Base-by-base conservation (phyloP, 164 flowering plant genomes). In the Macadamia integrifolia region DNA sequence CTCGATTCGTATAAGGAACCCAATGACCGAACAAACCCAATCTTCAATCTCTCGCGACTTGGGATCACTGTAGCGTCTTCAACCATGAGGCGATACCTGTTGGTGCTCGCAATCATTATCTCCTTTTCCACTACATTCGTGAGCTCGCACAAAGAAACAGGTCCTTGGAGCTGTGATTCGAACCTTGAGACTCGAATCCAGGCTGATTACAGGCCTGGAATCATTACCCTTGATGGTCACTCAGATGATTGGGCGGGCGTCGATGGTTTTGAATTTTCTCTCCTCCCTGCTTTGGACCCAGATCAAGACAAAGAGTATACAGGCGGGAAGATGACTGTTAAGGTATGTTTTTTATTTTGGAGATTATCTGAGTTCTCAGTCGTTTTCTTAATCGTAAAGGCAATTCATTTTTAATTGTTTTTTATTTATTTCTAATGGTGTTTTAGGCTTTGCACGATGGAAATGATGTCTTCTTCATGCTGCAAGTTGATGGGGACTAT, bases 251-350 rank as follows among this genome's bases (percentile, higher is more conserved):
- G 97, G 98, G 72, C 62, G 12, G 85, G 80, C 71, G 74, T 91
- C 70, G 87, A 87, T 71, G 98, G 93, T 60, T 84, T 72, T 66
- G 90, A 91, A 57, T 90, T 90, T 74, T 65, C 94, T 69, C 86
- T 93, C 46, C 86, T 85, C 15, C 98, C 98, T 50, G 98, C 98
- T 61, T 83, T 91, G 40, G 97, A 93, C 79, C 98, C 98, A 32
- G 87, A 91, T 75, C 80, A 71, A 15, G 98, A 91, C 11, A 75
- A 91, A 65, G 86, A 78, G 48, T 91, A 89, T 60, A 73, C 71
- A 68, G 92, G 80, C 55, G 96, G 98, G 28, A 84, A 87, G 66
- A 84, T 90, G 90, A 87, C 79, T 60, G 84, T 93, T 60, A 93
- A 91, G 96, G 98, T 87, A 30, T 9, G 61, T 43, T 44, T 55